Evolutionary conservation across 768 basidiomycete genomes (phyloP).

Genomic region (Exidia glandulosa): DNA sequence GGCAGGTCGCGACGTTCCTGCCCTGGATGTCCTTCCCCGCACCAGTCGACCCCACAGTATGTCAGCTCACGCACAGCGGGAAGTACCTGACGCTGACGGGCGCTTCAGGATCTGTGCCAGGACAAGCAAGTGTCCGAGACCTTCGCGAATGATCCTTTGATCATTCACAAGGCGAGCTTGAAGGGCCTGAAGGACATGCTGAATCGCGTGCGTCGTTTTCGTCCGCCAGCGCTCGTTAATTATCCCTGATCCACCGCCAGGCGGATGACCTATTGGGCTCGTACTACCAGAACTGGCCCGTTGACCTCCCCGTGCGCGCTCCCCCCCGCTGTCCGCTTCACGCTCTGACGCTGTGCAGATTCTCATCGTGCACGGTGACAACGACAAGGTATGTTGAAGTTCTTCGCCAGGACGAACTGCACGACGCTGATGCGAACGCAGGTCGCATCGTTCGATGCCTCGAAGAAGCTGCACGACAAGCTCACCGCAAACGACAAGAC

Average conservation of each 20-base stretch:
- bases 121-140: slow-evolving; percentile 36
- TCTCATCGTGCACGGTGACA: slow-evolving; percentile 51
- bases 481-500: slow-evolving; percentile 44
- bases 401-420: background rate
- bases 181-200: slow-evolving; percentile 54
- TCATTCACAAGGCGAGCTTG: slow-evolving; percentile 45
- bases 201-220: slow-evolving; percentile 30
- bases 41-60: background rate
- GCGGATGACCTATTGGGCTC: slow-evolving; percentile 44
- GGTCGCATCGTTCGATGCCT: slow-evolving; percentile 46
- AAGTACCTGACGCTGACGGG: background rate
- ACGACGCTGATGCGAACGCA: slow-evolving; percentile 13
- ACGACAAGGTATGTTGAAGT: slow-evolving; percentile 35
- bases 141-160: slow-evolving; percentile 48
- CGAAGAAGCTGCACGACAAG: slow-evolving; percentile 41
- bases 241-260: slow-evolving; percentile 22
- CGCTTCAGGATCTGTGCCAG: slow-evolving; percentile 43
- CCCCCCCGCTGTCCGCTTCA: slow-evolving; percentile 6
- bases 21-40: background rate
- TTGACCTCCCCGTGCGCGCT: slow-evolving; percentile 49
- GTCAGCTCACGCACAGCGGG: background rate
- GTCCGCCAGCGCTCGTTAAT: slow-evolving; percentile 11
- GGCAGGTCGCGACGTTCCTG: background rate
- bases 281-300: slow-evolving; percentile 49
- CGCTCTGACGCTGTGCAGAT: slow-evolving; percentile 28